A percentile compares a stretch with the other conserved stretches of the same genome.
phyloP scores from a whole-genome alignment of 2,329 filamentous ascomycete species.

The Nothophaeocryptopus gaeumannii region DNA sequence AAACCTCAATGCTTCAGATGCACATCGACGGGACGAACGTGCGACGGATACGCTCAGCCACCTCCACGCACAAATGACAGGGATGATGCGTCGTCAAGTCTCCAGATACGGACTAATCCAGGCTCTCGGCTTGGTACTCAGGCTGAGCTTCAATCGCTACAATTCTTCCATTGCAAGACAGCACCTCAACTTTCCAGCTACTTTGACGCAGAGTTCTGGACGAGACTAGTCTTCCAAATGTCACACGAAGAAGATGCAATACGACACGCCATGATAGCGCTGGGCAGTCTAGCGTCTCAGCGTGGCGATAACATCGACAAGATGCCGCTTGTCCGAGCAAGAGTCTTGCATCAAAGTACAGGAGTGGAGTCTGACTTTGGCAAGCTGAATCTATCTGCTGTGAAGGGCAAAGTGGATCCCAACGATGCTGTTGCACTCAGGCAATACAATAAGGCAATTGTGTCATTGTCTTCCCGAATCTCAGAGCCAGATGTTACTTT shows the following conservation, averaged over 20 bases:
- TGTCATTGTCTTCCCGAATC: not conserved
- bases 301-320: not conserved
- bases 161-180: conserved; percentile 2
- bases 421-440: not conserved
- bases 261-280: not conserved
- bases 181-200: conserved; percentile 1
- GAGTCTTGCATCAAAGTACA: not conserved
- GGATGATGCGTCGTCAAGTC: too few species aligned
- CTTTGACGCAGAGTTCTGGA: conserved; percentile 3
- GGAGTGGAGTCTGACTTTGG: not conserved
- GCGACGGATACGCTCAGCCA: conserved; percentile 49
- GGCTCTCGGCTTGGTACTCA: too few species aligned
- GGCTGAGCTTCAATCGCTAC: not conserved
- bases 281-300: not conserved
- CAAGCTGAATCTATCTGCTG: not conserved
- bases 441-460: conserved; percentile 3
- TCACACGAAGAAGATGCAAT: not conserved
- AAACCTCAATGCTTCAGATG: conserved; percentile 53
- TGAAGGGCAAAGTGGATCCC: not conserved
- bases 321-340: not conserved
- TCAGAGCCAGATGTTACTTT: not conserved
- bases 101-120: too few species aligned
- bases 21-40: conserved; percentile 52
- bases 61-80: too few species aligned
- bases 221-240: not conserved